Conservation (phyloP, 371 early-diverging fungal genomes). For the Haplosporangium sp. region DNA sequence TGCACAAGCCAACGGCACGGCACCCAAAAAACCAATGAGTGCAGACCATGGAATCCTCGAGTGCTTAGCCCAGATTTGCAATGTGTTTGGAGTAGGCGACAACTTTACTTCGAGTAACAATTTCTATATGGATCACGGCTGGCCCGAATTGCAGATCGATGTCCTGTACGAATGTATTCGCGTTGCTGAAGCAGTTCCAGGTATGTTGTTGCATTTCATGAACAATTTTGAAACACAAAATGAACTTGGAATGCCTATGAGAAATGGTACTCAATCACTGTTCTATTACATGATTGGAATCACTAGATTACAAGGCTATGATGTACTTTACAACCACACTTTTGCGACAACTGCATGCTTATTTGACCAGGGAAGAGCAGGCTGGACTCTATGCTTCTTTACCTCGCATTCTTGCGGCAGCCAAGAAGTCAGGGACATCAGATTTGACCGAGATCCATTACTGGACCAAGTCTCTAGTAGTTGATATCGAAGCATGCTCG, state of each 20-base stretch:
- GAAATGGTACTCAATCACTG: neutral
- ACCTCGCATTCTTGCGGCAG: slow-evolving; percentile 66
- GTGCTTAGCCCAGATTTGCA: slow-evolving; percentile 74
- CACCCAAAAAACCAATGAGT: slow-evolving; percentile 25
- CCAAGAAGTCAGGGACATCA: slow-evolving; percentile 49
- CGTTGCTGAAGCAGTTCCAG: slow-evolving; percentile 77
- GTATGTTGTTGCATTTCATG: slow-evolving; percentile 44
- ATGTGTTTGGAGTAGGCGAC: slow-evolving; percentile 77
- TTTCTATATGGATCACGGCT: slow-evolving; percentile 74
- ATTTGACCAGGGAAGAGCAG: slow-evolving; percentile 76
- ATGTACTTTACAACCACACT: slow-evolving; percentile 74
- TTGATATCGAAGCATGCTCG: slow-evolving; percentile 56
- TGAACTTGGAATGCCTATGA: neutral
- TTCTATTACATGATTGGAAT: neutral
- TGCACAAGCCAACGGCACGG: slow-evolving; percentile 26
- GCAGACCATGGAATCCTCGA: slow-evolving; percentile 72
- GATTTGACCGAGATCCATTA: slow-evolving; percentile 54
- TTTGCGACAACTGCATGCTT: slow-evolving; percentile 70
- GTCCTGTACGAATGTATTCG: slow-evolving; percentile 80
- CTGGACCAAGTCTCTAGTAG: slow-evolving; percentile 54
- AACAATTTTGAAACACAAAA: too few relatives aligned
- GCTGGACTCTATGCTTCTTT: slow-evolving; percentile 70
- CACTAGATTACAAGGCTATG: slow-evolving; percentile 71
- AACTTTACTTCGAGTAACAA: slow-evolving; percentile 55
- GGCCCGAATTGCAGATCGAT: slow-evolving; percentile 83